Evolutionary conservation across 352 stramenopile species (phyloP).

Genomic region (Phytophthora brassicae): DNA sequence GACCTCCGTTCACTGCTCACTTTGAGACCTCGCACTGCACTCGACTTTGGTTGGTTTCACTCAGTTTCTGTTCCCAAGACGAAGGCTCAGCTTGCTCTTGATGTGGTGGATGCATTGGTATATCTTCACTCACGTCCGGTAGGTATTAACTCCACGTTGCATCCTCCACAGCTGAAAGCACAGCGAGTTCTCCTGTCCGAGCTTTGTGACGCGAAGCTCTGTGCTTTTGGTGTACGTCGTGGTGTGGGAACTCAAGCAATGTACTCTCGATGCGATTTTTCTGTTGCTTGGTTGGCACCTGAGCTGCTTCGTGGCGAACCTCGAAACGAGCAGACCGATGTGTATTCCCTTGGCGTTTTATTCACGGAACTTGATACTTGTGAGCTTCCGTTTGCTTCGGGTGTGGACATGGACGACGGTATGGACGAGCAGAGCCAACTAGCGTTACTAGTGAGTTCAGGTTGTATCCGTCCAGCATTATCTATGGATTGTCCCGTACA

Average conservation of each 20-base stretch:
- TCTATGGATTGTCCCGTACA: constrained; percentile 42
- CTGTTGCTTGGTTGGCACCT: constrained; percentile 53
- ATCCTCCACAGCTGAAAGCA: constrained; percentile 41
- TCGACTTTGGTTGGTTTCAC: constrained; percentile 44
- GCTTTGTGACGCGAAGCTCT: constrained; percentile 53
- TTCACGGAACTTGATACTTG: constrained; percentile 68
- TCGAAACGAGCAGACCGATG: constrained; percentile 33
- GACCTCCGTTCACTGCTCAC: constrained; percentile 42
- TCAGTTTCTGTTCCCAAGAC: constrained; percentile 25
- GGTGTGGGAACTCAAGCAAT: constrained; percentile 12
- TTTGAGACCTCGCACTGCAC: constrained; percentile 18
- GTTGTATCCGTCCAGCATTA: constrained; percentile 46
- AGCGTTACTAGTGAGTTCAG: constrained; percentile 48
- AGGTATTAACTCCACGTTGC: constrained; percentile 18
- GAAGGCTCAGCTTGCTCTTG: constrained; percentile 42
- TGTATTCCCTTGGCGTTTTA: constrained; percentile 56
- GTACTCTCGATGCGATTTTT: constrained; percentile 24
- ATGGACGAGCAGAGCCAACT: constrained; percentile 44
- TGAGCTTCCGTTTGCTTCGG: constrained; percentile 42
- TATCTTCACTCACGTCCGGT: constrained; percentile 46
- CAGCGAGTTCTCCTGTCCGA: constrained; percentile 47
- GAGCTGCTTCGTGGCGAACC: constrained; percentile 47
- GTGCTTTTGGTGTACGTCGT: constrained; percentile 42
- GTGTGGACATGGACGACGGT: constrained; percentile 44
- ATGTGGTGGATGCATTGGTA: constrained; percentile 52